Evolutionary conservation across 257 asterid genomes (phyloP).

Genomic region (Nyctanthes arbortristis): DNA sequence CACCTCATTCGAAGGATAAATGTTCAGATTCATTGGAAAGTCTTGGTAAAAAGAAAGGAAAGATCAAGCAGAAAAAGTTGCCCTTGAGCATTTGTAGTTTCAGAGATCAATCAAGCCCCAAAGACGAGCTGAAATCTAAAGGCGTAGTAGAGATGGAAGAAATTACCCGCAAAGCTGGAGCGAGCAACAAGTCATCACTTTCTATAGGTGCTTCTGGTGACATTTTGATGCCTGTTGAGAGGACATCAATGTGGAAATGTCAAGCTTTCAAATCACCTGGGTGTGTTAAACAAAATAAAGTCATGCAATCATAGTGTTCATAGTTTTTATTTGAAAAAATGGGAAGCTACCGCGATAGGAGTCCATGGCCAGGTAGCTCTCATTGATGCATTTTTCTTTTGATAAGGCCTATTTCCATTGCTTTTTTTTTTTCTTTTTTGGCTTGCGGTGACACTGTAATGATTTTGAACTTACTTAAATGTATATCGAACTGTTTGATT

Average conservation of each 20-base stretch:
- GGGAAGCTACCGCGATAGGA: constrained; percentile 29
- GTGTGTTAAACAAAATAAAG: constrained; percentile 45
- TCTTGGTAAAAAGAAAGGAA: constrained; percentile 35
- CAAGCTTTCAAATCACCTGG: constrained; percentile 47
- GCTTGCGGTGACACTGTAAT: constrained; percentile 34
- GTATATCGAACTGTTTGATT: constrained; percentile 38
- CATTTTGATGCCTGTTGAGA: constrained; percentile 32
- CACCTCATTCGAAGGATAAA: constrained; percentile 21
- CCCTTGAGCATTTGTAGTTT: constrained; percentile 53
- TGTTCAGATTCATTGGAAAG: constrained; percentile 30
- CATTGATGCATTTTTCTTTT: constrained; percentile 18
- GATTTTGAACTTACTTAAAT: constrained; percentile 30
- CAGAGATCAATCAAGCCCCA: constrained; percentile 42
- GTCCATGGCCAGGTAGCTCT: constrained; percentile 38
- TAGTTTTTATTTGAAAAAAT: constrained; percentile 20
- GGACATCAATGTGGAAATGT: constrained; percentile 46
- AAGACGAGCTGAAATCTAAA: constrained; percentile 36
- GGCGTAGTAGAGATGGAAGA: constrained; percentile 22
- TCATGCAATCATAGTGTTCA: constrained; percentile 46
- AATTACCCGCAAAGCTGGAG: constrained; percentile 18
- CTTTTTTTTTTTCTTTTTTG: constrained; percentile 15
- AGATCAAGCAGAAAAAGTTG: constrained; percentile 49
- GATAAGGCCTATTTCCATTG: constrained; percentile 16
- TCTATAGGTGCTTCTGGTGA: constrained; percentile 28
- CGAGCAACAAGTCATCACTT: constrained; percentile 29